Evolutionary conservation across 257 asterid genomes (phyloP).

Genomic region (Vinca minor): DNA sequence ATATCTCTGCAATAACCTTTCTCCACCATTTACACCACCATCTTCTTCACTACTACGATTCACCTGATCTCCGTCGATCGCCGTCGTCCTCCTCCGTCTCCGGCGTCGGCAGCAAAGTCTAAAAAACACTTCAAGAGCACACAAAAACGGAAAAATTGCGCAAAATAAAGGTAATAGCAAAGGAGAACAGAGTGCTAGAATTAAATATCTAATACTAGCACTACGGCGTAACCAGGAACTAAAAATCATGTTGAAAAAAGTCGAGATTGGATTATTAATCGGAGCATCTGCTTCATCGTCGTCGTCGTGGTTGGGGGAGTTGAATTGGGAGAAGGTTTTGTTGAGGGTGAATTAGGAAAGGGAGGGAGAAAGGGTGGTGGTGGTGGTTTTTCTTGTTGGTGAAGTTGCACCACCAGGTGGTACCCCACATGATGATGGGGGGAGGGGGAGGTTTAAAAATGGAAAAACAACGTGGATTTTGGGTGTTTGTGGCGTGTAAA

Average conservation of each 20-base stretch:
- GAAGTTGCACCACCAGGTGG: neutral
- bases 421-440: neutral
- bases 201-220: constrained; percentile 9
- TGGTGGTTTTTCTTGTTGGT: neutral
- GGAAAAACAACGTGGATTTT: neutral
- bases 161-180: constrained; percentile 17
- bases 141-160: constrained; percentile 15
- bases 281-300: neutral
- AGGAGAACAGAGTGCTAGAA: constrained; percentile 17
- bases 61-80: constrained; percentile 3
- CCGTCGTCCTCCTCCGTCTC: constrained; percentile 7
- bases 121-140: constrained; percentile 14
- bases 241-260: constrained; percentile 12
- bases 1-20: constrained; percentile 28
- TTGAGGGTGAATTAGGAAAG: neutral
- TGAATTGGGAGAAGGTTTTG: neutral
- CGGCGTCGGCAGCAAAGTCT: constrained; percentile 9
- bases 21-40: constrained; percentile 14
- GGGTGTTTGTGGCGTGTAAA: neutral
- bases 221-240: constrained; percentile 12
- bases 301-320: neutral
- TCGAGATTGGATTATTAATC: neutral
- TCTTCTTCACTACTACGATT: constrained; percentile 4
- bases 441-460: neutral
- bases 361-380: neutral